Conservation (phyloP, 352 stramenopile species). For the Pythium brachiatum region DNA sequence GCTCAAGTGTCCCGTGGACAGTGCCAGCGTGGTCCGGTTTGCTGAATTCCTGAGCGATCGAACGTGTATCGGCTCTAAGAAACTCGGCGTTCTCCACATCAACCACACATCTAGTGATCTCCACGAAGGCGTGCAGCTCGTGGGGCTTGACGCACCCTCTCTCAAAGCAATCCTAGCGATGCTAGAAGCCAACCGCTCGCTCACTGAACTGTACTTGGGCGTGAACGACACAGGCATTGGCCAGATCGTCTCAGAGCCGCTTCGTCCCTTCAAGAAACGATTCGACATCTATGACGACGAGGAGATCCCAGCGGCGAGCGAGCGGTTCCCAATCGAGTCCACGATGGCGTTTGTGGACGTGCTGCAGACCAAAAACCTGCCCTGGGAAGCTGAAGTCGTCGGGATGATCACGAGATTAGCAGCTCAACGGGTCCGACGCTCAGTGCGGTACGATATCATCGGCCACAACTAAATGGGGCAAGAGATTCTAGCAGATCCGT, state of each 20-base stretch:
- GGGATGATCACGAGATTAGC: slow-evolving; percentile 3
- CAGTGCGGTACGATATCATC: slow-evolving; percentile 16
- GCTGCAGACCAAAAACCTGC: slow-evolving; percentile 3
- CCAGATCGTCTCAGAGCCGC: not conserved
- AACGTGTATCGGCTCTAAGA: not conserved
- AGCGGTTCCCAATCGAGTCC: not conserved
- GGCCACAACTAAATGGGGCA: not conserved
- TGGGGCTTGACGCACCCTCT: not conserved
- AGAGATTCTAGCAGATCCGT: too few relatives aligned
- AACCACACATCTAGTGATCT: not conserved
- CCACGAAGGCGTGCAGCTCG: not conserved
- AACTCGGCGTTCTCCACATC: slow-evolving; percentile 18
- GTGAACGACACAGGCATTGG: slow-evolving; percentile 12
- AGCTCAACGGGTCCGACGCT: slow-evolving; percentile 9
- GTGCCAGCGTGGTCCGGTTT: slow-evolving; percentile 7
- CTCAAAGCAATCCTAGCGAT: slow-evolving; percentile 12
- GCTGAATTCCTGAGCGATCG: slow-evolving; percentile 6
- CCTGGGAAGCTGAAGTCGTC: slow-evolving; percentile 10
- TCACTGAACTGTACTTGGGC: slow-evolving; percentile 16
- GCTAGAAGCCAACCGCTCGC: slow-evolving; percentile 9
- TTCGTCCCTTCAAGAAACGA: slow-evolving; percentile 10
- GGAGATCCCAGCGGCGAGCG: slow-evolving; percentile 11
- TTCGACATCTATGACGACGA: slow-evolving; percentile 19
- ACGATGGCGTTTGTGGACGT: slow-evolving; percentile 14
- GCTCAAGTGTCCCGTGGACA: slow-evolving; percentile 5